Evolutionary conservation across 305 asterid genomes (phyloP), one percentile per base, ranked within the genome.

Genomic region (Plantago coronopus): DNA sequence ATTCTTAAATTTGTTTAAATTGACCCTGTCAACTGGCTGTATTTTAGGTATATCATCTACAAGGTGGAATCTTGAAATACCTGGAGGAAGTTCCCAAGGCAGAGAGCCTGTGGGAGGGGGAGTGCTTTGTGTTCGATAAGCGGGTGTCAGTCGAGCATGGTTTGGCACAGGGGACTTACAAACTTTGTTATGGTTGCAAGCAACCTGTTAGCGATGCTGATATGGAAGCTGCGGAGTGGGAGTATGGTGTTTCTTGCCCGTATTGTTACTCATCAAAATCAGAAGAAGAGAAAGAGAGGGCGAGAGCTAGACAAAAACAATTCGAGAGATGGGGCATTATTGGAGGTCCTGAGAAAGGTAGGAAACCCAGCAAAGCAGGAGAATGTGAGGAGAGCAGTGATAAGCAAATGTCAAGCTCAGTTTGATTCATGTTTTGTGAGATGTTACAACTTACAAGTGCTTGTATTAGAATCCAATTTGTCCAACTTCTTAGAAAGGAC

Each of bases 141-240:
- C 86, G 98, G 17, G 98, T 91, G 8, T 86, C 98, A 0, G 98
- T 91, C 10, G 98, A 88, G 71, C 98, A 86, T 56, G 98, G 98
- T 17, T 72, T 88, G 56, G 81, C 58, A 9, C 98, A 76, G 48
- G 98, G 98, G 50, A 80, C 83, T 0, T 79, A 83, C 84, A 89
- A 89, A 65, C 96, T 93, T 22, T 89, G 98, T 71, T 89, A 89
- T 43, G 96, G 97, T 42, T 93, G 97, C 81, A 93, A 89, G 77
- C 67, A 91, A 74, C 98, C 98, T 0, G 88, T 89, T 63, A 81
- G 88, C 19, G 89, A 91, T 62, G 80, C 81, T 0, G 96, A 93
- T 78, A 88, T 86, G 95, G 96, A 88, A 76, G 63, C 88, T 22
- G 86, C 88, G 2, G 91, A 83, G 48, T 93, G 90, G 89, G 98